Percentiles rank a stretch among this genome's conserved stretches.
Conservation (phyloP, 202 grass and related monocot species). For the Digitaria exilis region DNA sequence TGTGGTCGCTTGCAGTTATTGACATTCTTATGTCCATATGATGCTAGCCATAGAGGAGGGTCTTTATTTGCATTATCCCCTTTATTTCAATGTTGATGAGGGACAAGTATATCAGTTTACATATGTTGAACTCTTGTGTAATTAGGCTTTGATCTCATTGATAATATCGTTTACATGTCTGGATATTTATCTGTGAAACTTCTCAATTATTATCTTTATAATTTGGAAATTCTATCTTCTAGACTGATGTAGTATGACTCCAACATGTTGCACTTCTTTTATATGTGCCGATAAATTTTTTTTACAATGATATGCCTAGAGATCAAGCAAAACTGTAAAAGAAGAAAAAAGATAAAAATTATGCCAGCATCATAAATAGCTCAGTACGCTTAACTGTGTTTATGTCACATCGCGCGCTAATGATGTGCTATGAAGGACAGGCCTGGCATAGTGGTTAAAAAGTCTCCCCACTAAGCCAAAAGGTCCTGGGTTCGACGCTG, state of each 20-base stretch:
- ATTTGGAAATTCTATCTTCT: not conserved
- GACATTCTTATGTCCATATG: not conserved
- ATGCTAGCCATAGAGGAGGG: not conserved
- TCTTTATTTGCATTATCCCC: not conserved
- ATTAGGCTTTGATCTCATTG: not conserved
- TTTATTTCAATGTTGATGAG: not conserved
- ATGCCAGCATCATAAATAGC: not conserved
- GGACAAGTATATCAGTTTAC: not conserved
- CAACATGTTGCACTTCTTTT: not conserved
- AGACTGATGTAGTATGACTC: not conserved
- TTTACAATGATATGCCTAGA: conserved; percentile 8
- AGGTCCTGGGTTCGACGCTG: too few species aligned
- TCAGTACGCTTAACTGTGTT: not conserved
- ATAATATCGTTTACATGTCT: not conserved
- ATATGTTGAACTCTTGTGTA: not conserved
- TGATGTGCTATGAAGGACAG: too few species aligned
- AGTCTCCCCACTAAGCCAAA: too few species aligned
- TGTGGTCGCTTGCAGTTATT: not conserved
- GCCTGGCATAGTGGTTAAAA: too few species aligned
- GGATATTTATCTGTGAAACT: not conserved
- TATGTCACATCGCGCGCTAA: not conserved
- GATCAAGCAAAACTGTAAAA: not conserved
- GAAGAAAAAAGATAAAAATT: not conserved
- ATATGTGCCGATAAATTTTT: not conserved
- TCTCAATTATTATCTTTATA: not conserved